These are phyloP conservation scores for Leishmania martiniquensis DNA, from an alignment of 208 protist species.

Conservation along the genomic window DNA sequence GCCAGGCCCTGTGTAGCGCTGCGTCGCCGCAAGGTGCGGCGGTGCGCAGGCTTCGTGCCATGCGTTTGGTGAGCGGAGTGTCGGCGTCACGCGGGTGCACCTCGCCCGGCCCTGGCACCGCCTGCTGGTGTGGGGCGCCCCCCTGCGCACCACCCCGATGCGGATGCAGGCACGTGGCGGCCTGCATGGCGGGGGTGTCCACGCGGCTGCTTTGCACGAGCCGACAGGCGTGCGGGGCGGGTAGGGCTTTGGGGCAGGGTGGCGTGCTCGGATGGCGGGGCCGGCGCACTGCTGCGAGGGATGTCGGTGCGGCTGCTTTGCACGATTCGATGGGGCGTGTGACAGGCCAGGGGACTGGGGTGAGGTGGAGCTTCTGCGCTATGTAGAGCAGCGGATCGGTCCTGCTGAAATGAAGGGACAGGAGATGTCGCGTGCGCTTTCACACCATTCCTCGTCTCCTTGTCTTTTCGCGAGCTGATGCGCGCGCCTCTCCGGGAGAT, in stretches of 20 bases:
- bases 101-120: background rate
- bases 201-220: background rate
- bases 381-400: background rate
- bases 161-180: background rate
- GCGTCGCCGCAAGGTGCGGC: background rate
- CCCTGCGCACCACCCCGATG: background rate
- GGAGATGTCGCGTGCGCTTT: background rate
- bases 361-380: no score
- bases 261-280: background rate
- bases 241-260: background rate
- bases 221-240: background rate
- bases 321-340: background rate
- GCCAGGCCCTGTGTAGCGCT: background rate
- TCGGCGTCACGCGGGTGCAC: background rate
- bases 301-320: background rate
- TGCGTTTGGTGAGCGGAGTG: background rate
- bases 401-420: background rate
- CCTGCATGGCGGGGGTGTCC: background rate
- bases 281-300: background rate
- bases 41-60: background rate
- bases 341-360: no score
- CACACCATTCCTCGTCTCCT: background rate
- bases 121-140: background rate
- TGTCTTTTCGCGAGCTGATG: background rate
- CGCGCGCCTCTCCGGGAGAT: background rate